Conservation (phyloP, 768 basidiomycete genomes). For the Termitomyces heimii region DNA sequence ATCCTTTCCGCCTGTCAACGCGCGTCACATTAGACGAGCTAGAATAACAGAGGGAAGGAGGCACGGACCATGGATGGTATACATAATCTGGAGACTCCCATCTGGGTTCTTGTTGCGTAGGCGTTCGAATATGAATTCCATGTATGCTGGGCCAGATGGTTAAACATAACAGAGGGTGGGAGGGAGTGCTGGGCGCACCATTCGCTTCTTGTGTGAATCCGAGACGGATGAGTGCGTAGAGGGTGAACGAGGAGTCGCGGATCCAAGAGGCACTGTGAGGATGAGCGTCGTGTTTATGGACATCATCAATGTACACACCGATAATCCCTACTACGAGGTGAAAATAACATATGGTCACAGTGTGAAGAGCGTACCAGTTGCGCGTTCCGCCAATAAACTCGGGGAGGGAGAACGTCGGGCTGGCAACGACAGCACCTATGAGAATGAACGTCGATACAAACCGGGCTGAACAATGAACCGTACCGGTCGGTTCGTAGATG, state of each 20-base stretch:
- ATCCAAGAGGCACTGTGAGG: conserved; percentile 72
- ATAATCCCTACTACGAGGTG: not conserved
- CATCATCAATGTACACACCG: not conserved
- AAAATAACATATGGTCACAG: not conserved
- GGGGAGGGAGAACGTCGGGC: conserved; percentile 91
- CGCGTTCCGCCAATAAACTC: conserved; percentile 87
- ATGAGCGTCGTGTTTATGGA: not conserved
- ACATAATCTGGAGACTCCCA: conserved; percentile 95
- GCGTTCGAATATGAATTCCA: conserved; percentile 87
- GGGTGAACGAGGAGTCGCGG: conserved; percentile 92
- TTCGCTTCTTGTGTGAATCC: conserved; percentile 94
- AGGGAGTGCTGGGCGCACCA: conserved; percentile 31
- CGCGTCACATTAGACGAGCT: not conserved
- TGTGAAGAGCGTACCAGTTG: conserved; percentile 57
- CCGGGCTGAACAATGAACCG: not conserved
- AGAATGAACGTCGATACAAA: not conserved
- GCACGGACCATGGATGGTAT: conserved; percentile 78
- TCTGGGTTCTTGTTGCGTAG: conserved; percentile 81
- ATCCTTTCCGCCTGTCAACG: conserved; percentile 58
- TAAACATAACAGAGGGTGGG: not conserved
- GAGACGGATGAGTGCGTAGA: conserved; percentile 89
- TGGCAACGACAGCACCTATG: conserved; percentile 84
- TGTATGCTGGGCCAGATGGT: conserved; percentile 52
- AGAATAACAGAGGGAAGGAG: not conserved
- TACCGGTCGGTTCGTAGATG: conserved; percentile 87